Evolutionary conservation across 441 rosid species (phyloP).

Genomic region (Hypseocharis bilobata): DNA sequence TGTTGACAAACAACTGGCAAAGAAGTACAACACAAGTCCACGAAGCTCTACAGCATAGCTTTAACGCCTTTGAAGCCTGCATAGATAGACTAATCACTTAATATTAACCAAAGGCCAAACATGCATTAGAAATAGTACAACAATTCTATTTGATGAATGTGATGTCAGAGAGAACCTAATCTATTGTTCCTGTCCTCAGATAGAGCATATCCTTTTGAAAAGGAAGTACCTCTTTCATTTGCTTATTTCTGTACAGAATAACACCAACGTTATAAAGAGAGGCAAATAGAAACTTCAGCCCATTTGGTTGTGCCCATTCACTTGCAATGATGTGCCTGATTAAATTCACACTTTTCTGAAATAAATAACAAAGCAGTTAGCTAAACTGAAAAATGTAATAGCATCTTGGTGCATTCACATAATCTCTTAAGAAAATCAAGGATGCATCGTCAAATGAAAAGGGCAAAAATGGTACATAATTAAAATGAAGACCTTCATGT

Average conservation of each 20-base stretch:
- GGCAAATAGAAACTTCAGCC: conserved; percentile 48
- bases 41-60: conserved; percentile 62
- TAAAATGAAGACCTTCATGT: conserved; percentile 45
- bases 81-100: conserved; percentile 21
- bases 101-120: conserved; percentile 7
- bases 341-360: conserved; percentile 47
- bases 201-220: neutral
- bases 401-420: neutral
- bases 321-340: conserved; percentile 49
- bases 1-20: conserved; percentile 34
- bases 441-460: conserved; percentile 12
- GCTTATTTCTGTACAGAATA: conserved; percentile 57
- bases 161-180: neutral
- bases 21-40: conserved; percentile 54
- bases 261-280: conserved; percentile 62
- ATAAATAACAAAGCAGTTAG: conserved; percentile 28
- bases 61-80: conserved; percentile 78
- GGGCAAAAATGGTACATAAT: conserved; percentile 1
- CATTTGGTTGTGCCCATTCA: conserved; percentile 55
- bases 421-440: conserved; percentile 17
- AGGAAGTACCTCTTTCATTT: conserved; percentile 54
- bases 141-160: neutral
- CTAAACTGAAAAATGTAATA: neutral
- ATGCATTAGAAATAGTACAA: conserved; percentile 13
- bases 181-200: neutral